Conservation (phyloP, 2,329 filamentous ascomycete species). For the Fusarium palustre region DNA sequence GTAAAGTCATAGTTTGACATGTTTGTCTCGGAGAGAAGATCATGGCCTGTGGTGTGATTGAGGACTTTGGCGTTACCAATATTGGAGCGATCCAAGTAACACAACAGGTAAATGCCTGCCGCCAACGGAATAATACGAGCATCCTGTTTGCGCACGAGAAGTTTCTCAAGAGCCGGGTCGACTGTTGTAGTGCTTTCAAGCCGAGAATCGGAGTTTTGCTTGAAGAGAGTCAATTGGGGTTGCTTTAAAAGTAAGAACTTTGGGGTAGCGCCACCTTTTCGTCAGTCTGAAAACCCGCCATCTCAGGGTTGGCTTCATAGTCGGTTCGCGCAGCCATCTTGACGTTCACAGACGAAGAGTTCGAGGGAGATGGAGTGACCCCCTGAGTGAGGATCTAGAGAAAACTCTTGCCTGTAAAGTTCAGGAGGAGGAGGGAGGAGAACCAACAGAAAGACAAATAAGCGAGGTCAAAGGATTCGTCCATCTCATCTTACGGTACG, state of each 20-base stretch:
- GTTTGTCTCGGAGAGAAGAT: slow-evolving; percentile 59
- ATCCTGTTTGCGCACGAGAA: slow-evolving; percentile 37
- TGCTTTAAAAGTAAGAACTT: neutral
- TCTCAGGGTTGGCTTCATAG: slow-evolving; percentile 8
- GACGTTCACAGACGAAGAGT: neutral
- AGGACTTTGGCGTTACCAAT: slow-evolving; percentile 58
- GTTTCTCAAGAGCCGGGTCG: slow-evolving; percentile 22
- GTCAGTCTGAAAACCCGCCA: slow-evolving; percentile 8
- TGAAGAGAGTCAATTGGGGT: slow-evolving; percentile 5
- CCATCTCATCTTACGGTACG: slow-evolving; percentile 15
- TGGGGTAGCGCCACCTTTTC: slow-evolving; percentile 28
- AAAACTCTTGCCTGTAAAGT: neutral
- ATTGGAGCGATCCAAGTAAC: slow-evolving; percentile 65
- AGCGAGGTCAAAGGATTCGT: slow-evolving; percentile 18
- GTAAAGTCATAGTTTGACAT: slow-evolving; percentile 66
- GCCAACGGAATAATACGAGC: slow-evolving; percentile 40
- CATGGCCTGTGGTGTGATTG: slow-evolving; percentile 50
- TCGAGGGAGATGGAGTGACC: neutral
- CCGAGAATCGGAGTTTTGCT: slow-evolving; percentile 23
- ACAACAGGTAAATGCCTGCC: slow-evolving; percentile 52
- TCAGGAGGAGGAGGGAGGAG: slow-evolving; percentile 6
- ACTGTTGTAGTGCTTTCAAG: slow-evolving; percentile 9
- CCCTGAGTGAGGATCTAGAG: neutral
- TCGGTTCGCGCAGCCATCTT: slow-evolving; percentile 17
- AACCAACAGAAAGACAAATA: slow-evolving; percentile 3